Evolutionary conservation across 2,329 filamentous ascomycete species (phyloP), one percentile per base, ranked within the genome.

Genomic region (Cercospora sesami): DNA sequence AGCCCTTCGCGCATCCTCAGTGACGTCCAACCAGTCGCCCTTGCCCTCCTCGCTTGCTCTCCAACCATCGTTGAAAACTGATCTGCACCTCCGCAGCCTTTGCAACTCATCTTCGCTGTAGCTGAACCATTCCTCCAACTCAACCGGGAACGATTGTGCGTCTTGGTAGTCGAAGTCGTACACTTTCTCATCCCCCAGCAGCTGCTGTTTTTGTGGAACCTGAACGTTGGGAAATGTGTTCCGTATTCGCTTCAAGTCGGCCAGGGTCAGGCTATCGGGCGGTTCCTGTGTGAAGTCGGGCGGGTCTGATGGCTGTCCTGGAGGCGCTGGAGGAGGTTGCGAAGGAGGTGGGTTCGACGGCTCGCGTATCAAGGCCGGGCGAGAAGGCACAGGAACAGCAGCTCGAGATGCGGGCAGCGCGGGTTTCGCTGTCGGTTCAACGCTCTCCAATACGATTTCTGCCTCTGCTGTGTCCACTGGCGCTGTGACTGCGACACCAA

Each of bases 121-220:
- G 63, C 90, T 89, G 80, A 99, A 99, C 95, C 95, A 99, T 81
- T 99, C 95, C 78, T 98, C 93, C 59, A 99, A 85, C 82, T 99
- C 95, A 71, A 95, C 92, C 18, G 91, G 88, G 74, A 96, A 90
- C 0, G 79, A 81, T 18, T 83, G 81, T 7, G 83, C 80, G 75
- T 85, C 83, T 58, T 80, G 77, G 71, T 85, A 85, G 31, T 78
- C 87, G 78, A 97, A 99, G 69, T 95, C 93, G 83, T 99, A 99
- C 59, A 83, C 74, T 58, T 73, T 73, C 39, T 74, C 72, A 12
- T 76, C 60, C 6, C 73, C 73, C 72, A 70, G 79, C n/a, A 78
- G 59, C 64, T 75, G 69, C 64, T 76, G 73, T 61, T 72, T 73
- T 36, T 67, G 71, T 18, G 73, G 69, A 7, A 67, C 75, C 68